phyloP scores from a whole-genome alignment of 2,329 filamentous ascomycete species.

The Penicillium sp. region DNA sequence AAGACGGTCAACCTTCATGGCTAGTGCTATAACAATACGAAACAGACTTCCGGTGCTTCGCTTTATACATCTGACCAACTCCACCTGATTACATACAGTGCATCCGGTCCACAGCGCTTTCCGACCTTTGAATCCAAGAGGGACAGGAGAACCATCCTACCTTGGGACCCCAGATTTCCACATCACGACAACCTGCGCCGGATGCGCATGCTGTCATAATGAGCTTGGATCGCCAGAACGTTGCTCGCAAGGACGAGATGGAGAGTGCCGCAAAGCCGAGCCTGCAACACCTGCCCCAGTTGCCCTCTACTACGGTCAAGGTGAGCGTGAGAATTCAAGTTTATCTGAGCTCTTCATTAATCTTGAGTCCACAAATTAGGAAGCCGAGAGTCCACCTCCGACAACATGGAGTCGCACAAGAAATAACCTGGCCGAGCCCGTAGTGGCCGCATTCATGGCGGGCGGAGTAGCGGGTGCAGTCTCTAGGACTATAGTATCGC shows the following conservation, averaged over 20 bases:
- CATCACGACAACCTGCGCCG: background rate
- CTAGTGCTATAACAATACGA: constrained; percentile 11
- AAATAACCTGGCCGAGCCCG: constrained; percentile 71
- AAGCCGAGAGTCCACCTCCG: constrained; percentile 13
- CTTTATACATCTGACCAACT: constrained; percentile 1
- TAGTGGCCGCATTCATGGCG: constrained; percentile 88
- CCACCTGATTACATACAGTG: background rate
- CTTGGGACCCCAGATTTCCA: background rate
- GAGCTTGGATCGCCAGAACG: constrained; percentile 39
- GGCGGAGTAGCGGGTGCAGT: constrained; percentile 94
- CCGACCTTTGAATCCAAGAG: background rate
- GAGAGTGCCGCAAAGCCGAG: constrained; percentile 19
- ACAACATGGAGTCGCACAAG: constrained; percentile 28
- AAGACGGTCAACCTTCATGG: constrained; percentile 23
- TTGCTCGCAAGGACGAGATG: constrained; percentile 21
- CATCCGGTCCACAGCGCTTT: constrained; percentile 1
- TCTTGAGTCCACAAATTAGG: constrained; percentile 7
- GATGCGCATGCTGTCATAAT: constrained; percentile 26
- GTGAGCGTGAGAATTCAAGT: constrained; percentile 17
- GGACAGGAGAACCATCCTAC: background rate
- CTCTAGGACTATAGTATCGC: constrained; percentile 95
- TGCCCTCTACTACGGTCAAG: constrained; percentile 23
- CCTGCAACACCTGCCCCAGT: constrained; percentile 23
- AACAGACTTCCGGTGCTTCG: constrained; percentile 8
- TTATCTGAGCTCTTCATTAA: background rate